Conservation (phyloP, 1,284 basidiomycete species). For the Heliocybe sulcata region DNA sequence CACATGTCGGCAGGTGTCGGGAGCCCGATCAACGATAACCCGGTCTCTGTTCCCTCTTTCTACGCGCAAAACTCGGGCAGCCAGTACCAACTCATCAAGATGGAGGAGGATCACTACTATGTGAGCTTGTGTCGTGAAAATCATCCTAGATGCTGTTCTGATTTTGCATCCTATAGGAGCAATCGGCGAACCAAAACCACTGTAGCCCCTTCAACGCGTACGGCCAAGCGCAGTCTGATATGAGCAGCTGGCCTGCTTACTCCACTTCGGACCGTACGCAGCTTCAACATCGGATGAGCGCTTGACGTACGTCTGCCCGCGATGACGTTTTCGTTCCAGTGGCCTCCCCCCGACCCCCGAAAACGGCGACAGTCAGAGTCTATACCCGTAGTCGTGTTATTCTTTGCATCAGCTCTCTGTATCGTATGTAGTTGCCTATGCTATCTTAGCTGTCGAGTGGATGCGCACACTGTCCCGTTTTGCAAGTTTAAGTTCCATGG, state of each 20-base stretch:
- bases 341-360: neutral
- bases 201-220: slow-evolving; percentile 15
- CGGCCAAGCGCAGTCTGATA: slow-evolving; percentile 15
- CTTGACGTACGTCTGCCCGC: neutral
- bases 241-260: slow-evolving; percentile 56
- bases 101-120: slow-evolving; percentile 60
- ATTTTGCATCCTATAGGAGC: neutral
- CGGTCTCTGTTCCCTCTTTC: neutral
- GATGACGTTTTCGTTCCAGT: neutral
- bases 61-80: slow-evolving; percentile 16
- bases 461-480: too few species aligned
- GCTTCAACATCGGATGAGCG: slow-evolving; percentile 37
- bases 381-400: too few species aligned
- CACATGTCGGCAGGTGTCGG: neutral
- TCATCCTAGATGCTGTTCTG: neutral
- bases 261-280: slow-evolving; percentile 49
- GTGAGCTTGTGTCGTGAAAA: slow-evolving; percentile 27
- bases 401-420: too few species aligned
- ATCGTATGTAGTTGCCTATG: too few species aligned
- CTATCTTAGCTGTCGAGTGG: too few species aligned
- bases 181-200: slow-evolving; percentile 18
- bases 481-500: too few species aligned
- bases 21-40: neutral
- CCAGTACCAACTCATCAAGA: slow-evolving; percentile 28
- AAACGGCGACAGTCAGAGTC: neutral